Conservation (phyloP, 257 asterid genomes). For the Nicotiana benthamiana region DNA sequence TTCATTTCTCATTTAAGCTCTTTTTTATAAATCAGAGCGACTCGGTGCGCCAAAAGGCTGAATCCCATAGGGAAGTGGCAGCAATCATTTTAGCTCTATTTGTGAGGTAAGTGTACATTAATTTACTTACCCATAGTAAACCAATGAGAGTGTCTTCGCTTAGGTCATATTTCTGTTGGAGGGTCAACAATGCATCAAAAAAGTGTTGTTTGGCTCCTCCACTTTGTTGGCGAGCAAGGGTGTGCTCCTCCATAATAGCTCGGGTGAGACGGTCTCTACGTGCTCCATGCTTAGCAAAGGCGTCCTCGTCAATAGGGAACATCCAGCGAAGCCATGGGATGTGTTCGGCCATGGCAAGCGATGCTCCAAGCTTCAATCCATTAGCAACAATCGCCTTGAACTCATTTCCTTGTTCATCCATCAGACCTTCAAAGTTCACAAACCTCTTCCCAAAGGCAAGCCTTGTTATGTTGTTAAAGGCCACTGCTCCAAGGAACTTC, state of each 20-base stretch:
- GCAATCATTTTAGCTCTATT: neutral
- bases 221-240: slow-evolving; percentile 40
- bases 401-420: slow-evolving; percentile 64
- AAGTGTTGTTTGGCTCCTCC: slow-evolving; percentile 62
- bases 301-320: slow-evolving; percentile 60
- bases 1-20: neutral
- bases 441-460: slow-evolving; percentile 68
- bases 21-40: neutral
- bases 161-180: slow-evolving; percentile 55
- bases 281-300: slow-evolving; percentile 48
- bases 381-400: slow-evolving; percentile 60
- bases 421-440: slow-evolving; percentile 41
- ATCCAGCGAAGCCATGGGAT: slow-evolving; percentile 79
- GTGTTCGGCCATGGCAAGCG: slow-evolving; percentile 65
- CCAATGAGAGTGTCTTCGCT: slow-evolving; percentile 76
- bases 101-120: neutral
- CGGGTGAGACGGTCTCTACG: slow-evolving; percentile 56
- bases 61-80: neutral
- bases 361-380: slow-evolving; percentile 58
- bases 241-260: slow-evolving; percentile 68
- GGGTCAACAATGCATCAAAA: slow-evolving; percentile 53
- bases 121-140: slow-evolving; percentile 60
- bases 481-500: slow-evolving; percentile 62
- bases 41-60: neutral
- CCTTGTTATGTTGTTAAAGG: slow-evolving; percentile 68